Evolutionary conservation across 2,329 filamentous ascomycete species (phyloP).

Genomic region (Ambrosiella xylebori): DNA sequence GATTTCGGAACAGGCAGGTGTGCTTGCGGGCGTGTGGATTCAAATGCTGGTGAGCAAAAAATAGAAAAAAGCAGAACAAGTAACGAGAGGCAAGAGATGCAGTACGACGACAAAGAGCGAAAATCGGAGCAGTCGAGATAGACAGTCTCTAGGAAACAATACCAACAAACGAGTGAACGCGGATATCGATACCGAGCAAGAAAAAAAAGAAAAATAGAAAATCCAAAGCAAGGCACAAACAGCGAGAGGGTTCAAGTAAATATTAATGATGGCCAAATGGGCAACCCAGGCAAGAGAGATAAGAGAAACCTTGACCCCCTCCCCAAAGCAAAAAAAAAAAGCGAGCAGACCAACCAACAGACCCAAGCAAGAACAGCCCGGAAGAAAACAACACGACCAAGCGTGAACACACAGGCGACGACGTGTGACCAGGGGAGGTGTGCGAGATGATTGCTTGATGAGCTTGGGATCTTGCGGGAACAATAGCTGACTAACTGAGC

Average conservation of each 20-base stretch:
- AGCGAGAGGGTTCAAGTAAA: background rate
- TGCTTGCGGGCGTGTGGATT: slow-evolving; percentile 2
- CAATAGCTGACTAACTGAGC: background rate
- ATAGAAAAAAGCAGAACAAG: background rate
- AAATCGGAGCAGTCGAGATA: background rate
- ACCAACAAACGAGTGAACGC: slow-evolving; percentile 3
- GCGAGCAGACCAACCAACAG: background rate
- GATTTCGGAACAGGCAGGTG: background rate
- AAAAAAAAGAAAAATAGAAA: background rate
- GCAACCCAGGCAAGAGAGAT: background rate
- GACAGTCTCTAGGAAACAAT: slow-evolving; percentile 3
- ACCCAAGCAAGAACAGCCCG: background rate
- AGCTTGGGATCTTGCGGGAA: background rate
- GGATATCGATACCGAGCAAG: background rate
- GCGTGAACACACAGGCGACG: background rate
- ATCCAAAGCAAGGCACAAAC: slow-evolving; percentile 1
- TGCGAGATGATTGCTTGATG: background rate
- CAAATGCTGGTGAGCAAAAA: background rate
- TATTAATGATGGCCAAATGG: background rate
- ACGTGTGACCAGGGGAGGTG: background rate
- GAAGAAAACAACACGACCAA: slow-evolving; percentile 3
- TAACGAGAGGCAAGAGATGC: slow-evolving; percentile 7
- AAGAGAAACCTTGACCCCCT: background rate
- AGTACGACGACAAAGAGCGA: slow-evolving; percentile 1
- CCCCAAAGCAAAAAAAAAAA: background rate